Percentiles rank a stretch among this genome's conserved stretches.
These are phyloP conservation scores for Dactylonectria estremocensis DNA, from an alignment of 2,329 filamentous ascomycete genomes.

Conservation along the genomic window DNA sequence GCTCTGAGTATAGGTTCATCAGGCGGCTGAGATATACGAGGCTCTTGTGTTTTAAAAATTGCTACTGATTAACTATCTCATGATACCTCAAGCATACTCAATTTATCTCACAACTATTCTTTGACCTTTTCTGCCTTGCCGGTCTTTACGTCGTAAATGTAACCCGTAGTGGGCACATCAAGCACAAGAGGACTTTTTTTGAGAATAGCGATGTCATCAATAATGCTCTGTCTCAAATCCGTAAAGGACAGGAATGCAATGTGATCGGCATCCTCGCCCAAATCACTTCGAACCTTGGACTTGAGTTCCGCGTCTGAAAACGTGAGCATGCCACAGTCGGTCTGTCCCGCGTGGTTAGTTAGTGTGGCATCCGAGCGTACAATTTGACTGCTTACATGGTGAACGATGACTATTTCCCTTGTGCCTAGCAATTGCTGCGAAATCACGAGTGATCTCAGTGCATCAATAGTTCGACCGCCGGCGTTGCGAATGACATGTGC, in stretches of 20 bases:
- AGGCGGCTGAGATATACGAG: no score
- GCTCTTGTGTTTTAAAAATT: no score
- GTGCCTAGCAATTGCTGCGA: slow-evolving; percentile 84
- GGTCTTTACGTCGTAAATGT: slow-evolving; percentile 83
- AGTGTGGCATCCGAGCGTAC: background rate
- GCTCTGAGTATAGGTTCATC: no score
- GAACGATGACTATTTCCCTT: slow-evolving; percentile 79
- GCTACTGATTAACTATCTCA: no score
- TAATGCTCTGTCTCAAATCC: slow-evolving; percentile 73
- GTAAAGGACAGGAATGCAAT: slow-evolving; percentile 76
- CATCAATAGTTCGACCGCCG: slow-evolving; percentile 75
- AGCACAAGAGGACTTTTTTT: slow-evolving; percentile 71
- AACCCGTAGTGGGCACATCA: slow-evolving; percentile 76
- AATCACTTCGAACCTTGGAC: slow-evolving; percentile 69
- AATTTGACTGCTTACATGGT: slow-evolving; percentile 63
- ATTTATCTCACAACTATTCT: background rate
- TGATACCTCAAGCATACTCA: no score
- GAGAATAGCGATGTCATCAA: slow-evolving; percentile 75
- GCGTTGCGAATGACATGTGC: slow-evolving; percentile 83
- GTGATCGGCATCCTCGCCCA: slow-evolving; percentile 63
- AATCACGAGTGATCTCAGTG: slow-evolving; percentile 80
- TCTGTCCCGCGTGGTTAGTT: slow-evolving; percentile 37
- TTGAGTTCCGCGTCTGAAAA: slow-evolving; percentile 72
- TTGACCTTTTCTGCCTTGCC: slow-evolving; percentile 63
- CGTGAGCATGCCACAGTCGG: slow-evolving; percentile 70